Evolutionary conservation across 495 filamentous ascomycete species (phyloP), one percentile per base, ranked within the genome.

Genomic region (Penicillium waksmanii): DNA sequence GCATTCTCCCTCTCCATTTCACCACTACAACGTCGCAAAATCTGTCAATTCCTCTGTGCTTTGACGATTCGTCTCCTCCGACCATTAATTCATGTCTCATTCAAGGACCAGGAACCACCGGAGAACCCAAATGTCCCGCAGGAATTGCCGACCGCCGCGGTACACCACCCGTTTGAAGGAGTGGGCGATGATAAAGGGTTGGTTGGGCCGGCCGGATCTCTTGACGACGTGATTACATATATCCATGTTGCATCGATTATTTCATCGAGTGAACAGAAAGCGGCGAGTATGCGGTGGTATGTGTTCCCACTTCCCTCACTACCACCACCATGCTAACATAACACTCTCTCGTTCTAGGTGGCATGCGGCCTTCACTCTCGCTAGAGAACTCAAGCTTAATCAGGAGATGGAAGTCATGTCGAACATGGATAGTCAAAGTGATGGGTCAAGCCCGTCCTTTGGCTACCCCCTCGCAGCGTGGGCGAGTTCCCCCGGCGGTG

Each of bases 211-310:
- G 89, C 89, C 18, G 89, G 91, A 38, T 88, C 87, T 11, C 79
- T 90, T 54, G 85, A 90, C 63, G 87, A 85, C 73, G 81, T 89
- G 61, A 85, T 87, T 25, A 80, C 82, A 68, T 70, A 70, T 36
- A 68, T 68, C 15, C 66, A 68, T 53, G 63, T 68, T 15, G 66
- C 93, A 9, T 94, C 90, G 9, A 93, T 97, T 25, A 89, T 97
- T 21, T 96, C 92, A 5, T 91, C 93, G 1, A 96, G 91, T 66
- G 93, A 97, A 68, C 94, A 96, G 73, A 96, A 97, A 71, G 91
- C 91, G 9, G 93, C 93, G 31, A 96, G 92, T 63, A 83, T 97
- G 69, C 81, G 93, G 61, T 97, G 93, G 93, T 79, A 56, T 18
- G 69, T 63, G 50, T 8, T 10, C 7, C 25, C 19, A 10, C 11